A percentile compares a stretch with the other conserved stretches of the same genome.
These are phyloP conservation scores for Alternaria tenuissima DNA, from an alignment of 2,329 filamentous ascomycete species.

Conservation along the genomic window DNA sequence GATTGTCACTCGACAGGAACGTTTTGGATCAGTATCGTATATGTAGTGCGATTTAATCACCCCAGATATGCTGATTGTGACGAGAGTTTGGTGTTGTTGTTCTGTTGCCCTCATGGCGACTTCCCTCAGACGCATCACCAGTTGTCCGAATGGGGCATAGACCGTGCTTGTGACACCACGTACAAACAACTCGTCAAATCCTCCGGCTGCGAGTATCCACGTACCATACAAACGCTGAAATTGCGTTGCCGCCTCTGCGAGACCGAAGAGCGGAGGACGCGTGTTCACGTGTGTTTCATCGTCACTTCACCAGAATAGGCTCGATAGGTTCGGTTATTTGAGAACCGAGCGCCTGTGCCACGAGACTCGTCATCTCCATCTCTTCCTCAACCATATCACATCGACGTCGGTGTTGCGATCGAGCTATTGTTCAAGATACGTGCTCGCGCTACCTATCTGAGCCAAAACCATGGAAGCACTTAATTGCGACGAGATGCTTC, in stretches of 20 bases:
- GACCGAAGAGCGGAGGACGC: slow-evolving; percentile 5
- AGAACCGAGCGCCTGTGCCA: slow-evolving; percentile 5
- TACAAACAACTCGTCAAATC: slow-evolving; percentile 8
- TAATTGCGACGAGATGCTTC: background rate
- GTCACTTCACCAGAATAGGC: slow-evolving; percentile 12
- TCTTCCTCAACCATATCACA: background rate
- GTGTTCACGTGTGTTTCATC: slow-evolving; percentile 13
- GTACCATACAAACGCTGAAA: background rate
- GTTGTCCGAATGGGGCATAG: slow-evolving; percentile 1
- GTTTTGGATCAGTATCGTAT: background rate
- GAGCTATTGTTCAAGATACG: background rate
- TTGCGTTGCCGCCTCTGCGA: background rate
- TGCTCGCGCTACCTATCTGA: background rate
- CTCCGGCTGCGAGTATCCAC: background rate
- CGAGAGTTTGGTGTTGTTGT: background rate
- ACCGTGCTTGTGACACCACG: slow-evolving; percentile 7
- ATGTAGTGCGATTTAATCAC: background rate
- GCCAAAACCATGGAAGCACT: background rate
- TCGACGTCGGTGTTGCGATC: background rate
- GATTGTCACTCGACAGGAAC: background rate
- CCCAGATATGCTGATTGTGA: background rate
- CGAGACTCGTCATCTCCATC: background rate
- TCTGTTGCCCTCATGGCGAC: background rate
- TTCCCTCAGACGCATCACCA: slow-evolving; percentile 5
- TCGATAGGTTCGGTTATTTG: slow-evolving; percentile 4